Conservation (phyloP, 2,329 filamentous ascomycete genomes). For the Paraphaeosphaeria minitans region DNA sequence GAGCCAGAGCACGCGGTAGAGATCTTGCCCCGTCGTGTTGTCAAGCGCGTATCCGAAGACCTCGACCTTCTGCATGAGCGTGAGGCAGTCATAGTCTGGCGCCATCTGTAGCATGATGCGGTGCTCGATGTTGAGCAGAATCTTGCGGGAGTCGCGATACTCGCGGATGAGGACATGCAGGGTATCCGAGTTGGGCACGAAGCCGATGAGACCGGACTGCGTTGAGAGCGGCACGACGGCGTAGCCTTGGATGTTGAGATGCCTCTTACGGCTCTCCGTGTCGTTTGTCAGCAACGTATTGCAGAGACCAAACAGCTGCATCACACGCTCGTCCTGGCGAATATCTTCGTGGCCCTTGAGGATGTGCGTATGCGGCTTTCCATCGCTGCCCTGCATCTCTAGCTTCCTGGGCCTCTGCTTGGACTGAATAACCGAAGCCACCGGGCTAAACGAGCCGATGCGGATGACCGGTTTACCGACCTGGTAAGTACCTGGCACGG, state of each 20-base stretch:
- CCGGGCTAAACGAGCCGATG: slow-evolving; percentile 88
- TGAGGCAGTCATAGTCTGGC: slow-evolving; percentile 97
- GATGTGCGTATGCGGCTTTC: slow-evolving; percentile 81
- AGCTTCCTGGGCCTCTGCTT: slow-evolving; percentile 95
- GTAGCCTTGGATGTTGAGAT: slow-evolving; percentile 94
- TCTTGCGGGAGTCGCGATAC: slow-evolving; percentile 96
- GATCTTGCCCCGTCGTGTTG: slow-evolving; percentile 97
- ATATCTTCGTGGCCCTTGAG: slow-evolving; percentile 99
- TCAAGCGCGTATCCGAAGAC: slow-evolving; percentile 99
- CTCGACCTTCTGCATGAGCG: slow-evolving; percentile 99
- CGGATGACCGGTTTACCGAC: slow-evolving; percentile 79
- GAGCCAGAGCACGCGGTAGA: slow-evolving; percentile 97
- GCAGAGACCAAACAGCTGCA: slow-evolving; percentile 97
- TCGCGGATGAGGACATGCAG: slow-evolving; percentile 95
- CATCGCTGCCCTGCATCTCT: slow-evolving; percentile 86
- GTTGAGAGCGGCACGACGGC: slow-evolving; percentile 97
- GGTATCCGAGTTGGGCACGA: slow-evolving; percentile 97
- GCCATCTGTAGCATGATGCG: slow-evolving; percentile 99
- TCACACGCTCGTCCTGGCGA: slow-evolving; percentile 96
- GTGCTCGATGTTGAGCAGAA: slow-evolving; percentile 98
- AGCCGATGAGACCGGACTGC: slow-evolving; percentile 91
- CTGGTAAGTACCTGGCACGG: slow-evolving; percentile 92
- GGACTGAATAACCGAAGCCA: slow-evolving; percentile 90
- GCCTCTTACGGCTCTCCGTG: slow-evolving; percentile 94
- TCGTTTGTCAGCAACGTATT: slow-evolving; percentile 95